Evolutionary conservation across 306 rosid genomes (phyloP), one percentile per base, ranked within the genome.

Genomic region (Ammopiptanthus mongolicus): DNA sequence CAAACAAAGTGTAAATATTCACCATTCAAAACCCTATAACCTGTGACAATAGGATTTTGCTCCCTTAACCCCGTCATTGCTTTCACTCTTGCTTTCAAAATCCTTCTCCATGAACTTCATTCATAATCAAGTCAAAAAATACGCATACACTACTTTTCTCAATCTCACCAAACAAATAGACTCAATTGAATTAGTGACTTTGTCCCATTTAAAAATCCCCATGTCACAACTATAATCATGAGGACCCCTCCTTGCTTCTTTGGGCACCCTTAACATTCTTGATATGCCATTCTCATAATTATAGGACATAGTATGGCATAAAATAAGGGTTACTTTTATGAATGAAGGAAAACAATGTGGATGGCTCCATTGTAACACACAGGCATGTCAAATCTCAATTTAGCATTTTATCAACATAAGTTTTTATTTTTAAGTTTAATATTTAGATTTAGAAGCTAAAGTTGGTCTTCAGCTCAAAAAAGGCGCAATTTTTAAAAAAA

Each of bases 121-220:
- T 75, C 53, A 0, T 81, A 69, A 8, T 69, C 8, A n/a, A 0
- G 1, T 42, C 58, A 61, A 31, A 60, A n/a, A n/a, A n/a, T n/a
- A 48, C 8, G 41, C 80, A 80, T 3, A 67, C 2, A 66, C 59
- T 1, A 0, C 0, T 2, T 67, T 57, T 5, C 42, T 48, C 64
- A 80, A 9, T 15, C 75, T 65, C 51, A 66, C 65, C 34, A 80
- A 80, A 41, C 80, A 73, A 57, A 80, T 65, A 0, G 64, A 46
- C 3, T 80, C 6, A n/a, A 2, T 13, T 0, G 15, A n/a, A 33
- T 12, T 66, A 0, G 0, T 36, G 0, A 15, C 3, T 19, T 74
- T 73, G 0, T 46, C 51, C 65, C 76, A 74, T 13, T 37, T 66
- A 8, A 66, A 66, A 5, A 80, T 80, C 0, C 59, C 12, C 71